These are phyloP conservation scores for Aspergillus sojae DNA, from an alignment of 2,329 filamentous ascomycete species.

Conservation along the genomic window DNA sequence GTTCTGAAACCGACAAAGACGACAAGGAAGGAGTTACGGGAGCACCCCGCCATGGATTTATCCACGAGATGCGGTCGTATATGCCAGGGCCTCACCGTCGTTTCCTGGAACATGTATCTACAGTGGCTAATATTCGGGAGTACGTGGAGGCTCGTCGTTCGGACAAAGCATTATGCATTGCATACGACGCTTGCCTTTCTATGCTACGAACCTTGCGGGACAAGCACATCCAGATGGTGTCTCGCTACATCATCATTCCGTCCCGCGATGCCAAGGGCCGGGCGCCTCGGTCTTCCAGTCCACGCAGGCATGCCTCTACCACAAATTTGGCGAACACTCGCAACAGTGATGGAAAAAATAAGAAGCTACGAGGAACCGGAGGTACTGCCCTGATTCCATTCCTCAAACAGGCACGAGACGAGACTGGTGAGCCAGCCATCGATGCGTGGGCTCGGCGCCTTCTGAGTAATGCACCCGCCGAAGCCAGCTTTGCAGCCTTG, in stretches of 20 bases:
- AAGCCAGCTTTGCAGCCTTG: slow-evolving; percentile 44
- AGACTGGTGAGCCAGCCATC: slow-evolving; percentile 90
- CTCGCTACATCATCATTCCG: slow-evolving; percentile 90
- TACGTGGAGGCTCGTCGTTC: slow-evolving; percentile 69
- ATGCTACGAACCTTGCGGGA: slow-evolving; percentile 80
- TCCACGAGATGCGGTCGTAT: slow-evolving; percentile 94
- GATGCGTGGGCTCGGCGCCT: slow-evolving; percentile 64
- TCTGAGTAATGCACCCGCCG: slow-evolving; percentile 55
- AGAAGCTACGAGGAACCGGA: slow-evolving; percentile 82
- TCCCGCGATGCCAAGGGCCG: slow-evolving; percentile 70
- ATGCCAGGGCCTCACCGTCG: slow-evolving; percentile 93
- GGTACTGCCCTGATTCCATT: slow-evolving; percentile 94
- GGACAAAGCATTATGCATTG: slow-evolving; percentile 70
- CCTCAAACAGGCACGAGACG: slow-evolving; percentile 92
- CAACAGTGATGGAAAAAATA: slow-evolving; percentile 45
- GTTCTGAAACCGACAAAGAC: slow-evolving; percentile 35
- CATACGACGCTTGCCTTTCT: slow-evolving; percentile 87
- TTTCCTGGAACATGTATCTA: slow-evolving; percentile 79
- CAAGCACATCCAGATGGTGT: slow-evolving; percentile 95
- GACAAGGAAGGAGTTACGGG: slow-evolving; percentile 50
- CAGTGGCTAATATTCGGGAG: slow-evolving; percentile 81
- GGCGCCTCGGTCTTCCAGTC: slow-evolving; percentile 61
- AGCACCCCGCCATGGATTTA: slow-evolving; percentile 78
- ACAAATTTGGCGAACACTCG: slow-evolving; percentile 58
- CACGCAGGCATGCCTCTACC: slow-evolving; percentile 41